Base-by-base conservation (phyloP, 495 filamentous ascomycete genomes). In the Penicillium coffeae region DNA sequence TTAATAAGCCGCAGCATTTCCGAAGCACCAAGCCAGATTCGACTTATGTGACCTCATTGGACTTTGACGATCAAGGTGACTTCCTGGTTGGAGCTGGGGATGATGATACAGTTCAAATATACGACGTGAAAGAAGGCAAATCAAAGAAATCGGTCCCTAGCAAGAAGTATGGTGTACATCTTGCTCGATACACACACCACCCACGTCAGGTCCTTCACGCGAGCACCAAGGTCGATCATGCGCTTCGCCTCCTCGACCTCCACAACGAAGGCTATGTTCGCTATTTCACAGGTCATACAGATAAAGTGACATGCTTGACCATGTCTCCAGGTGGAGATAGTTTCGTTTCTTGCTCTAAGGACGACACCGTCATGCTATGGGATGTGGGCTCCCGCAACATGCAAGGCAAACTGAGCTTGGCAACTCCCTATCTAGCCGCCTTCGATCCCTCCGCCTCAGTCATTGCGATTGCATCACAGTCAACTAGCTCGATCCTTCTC, bases 231-330 rank as follows among this genome's bases (percentile, higher is more conserved):
- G 81, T 90, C 36, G 94, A 99, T 58, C 60, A 71, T 73, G 69
- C 36, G 1, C 85, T 99, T 33, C 81, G 93, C 48, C 88, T 96
- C 65, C 82, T 99, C 33, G 88, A 89, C 8, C 88, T 92, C 5
- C 94, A 97, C 64, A 92, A 96, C 57, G 95, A 96, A 69, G 83
- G 81, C 21, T 99, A 92, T 60, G 81, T 97, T 48, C 86, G 94
- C 42, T 99, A 99, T 69, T 97, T 97, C 61, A 81, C 83, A 20
- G 93, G 90, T 37, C 93, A 96, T 69, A 84, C 84, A 20, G 83
- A 77, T 15, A 70, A 84, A 18, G 93, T 99, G 10, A 96, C 91
- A 18, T 85, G 73, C 45, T 74, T 99, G 10, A 74, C 86, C 8
- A 58, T 77, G 16, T 74, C 71, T 10, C 77, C 70, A 69, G 82